Evolutionary conservation across 2,329 filamentous ascomycete genomes (phyloP), one percentile per base, ranked within the genome.

Genomic region (Tolypocladium paradoxum): DNA sequence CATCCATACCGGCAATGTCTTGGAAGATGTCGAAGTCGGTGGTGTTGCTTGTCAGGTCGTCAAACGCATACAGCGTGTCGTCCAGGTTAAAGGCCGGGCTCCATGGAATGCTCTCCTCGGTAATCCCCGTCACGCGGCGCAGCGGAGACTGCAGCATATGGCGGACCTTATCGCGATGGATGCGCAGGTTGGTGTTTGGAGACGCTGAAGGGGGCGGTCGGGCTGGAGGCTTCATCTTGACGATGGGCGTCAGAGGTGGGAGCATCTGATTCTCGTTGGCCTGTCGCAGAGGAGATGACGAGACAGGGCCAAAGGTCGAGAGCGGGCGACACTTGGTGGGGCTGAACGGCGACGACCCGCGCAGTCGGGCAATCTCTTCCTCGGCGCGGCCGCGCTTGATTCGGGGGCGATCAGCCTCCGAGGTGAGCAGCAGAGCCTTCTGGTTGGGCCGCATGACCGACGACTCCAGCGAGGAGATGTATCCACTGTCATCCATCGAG

Each of bases 391-490:
- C 92, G 55, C 89, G 86, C 73, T 92, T 95, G 62, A 90, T 85
- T 53, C 83, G 81, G 49, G 86, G 86, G n/a, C 85, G 84, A 60
- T 90, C 87, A 51, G 84, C 80, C 62, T 95, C 90, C 0, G 89
- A 92, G 4, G 85, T 89, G 45, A 90, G 76, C 20, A 88, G 76
- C 53, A 82, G 76, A 18, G 73, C 74, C 55, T 81, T 76, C 58
- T 82, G 79, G 57, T 84, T 83, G 48, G 87, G 84, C 55, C 92
- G 82, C 66, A 89, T 80, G 16, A 80, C 90, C 0, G 93, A 97
- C 3, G 93, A 97, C 61, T 96, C 91, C 20, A 97, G 78, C 0
- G 91, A 96, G 1, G 93, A 97, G 66, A 95, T 96, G 70, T 97
- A 99, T 40, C 93, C 93, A 66, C 92, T 97, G 69, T 99, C 93